These are phyloP conservation scores for Fusarium tuaranense DNA, from an alignment of 2,329 filamentous ascomycete genomes.

Conservation along the genomic window DNA sequence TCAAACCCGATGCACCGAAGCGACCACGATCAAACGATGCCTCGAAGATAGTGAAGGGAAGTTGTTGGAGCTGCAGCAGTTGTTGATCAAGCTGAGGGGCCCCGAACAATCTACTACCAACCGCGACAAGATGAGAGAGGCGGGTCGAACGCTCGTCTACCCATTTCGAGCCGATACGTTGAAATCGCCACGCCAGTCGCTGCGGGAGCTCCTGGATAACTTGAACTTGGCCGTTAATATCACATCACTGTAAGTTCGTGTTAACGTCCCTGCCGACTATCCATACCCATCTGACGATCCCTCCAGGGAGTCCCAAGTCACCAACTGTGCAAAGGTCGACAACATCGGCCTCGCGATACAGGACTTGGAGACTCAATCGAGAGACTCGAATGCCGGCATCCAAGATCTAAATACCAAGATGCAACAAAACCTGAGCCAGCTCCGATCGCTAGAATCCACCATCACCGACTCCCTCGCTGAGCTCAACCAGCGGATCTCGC, in stretches of 20 bases:
- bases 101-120: accelerated
- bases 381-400: background rate
- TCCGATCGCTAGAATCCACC: background rate
- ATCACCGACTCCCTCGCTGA: background rate
- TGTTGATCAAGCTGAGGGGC: background rate
- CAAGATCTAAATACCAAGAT: background rate
- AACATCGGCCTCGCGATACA: background rate
- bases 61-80: background rate
- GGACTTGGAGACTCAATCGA: background rate
- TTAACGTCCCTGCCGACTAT: accelerated
- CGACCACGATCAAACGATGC: background rate
- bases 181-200: background rate
- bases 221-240: background rate
- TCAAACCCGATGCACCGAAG: background rate
- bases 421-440: background rate
- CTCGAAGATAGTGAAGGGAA: background rate
- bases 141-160: background rate
- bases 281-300: background rate
- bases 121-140: background rate
- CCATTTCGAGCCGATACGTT: background rate
- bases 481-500: background rate
- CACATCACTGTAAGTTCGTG: background rate
- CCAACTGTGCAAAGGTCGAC: background rate
- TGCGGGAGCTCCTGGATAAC: background rate
- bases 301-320: background rate